A percentile compares a stretch with the other conserved stretches of the same genome.
Conservation (phyloP, 768 basidiomycete genomes). For the Trametes gibbosa region DNA sequence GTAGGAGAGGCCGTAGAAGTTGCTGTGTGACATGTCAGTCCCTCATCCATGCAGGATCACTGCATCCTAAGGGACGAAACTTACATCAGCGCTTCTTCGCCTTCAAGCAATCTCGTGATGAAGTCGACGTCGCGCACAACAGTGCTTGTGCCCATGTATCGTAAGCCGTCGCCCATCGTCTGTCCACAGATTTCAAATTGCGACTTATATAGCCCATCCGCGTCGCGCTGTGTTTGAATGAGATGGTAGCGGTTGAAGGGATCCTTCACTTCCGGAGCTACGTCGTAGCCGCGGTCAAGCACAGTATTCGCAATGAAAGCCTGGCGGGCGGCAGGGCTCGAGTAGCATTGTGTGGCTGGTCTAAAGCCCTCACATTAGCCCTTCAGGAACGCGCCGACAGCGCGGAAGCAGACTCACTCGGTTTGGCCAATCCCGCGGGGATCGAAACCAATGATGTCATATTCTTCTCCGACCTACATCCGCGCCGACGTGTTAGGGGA, state of each 20-base stretch:
- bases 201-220: slow-evolving; percentile 24
- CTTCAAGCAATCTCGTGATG: slow-evolving; percentile 26
- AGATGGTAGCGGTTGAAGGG: slow-evolving; percentile 22
- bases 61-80: slow-evolving; percentile 9
- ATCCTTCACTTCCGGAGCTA: slow-evolving; percentile 24
- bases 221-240: slow-evolving; percentile 22
- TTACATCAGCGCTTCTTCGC: slow-evolving; percentile 19
- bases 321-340: slow-evolving; percentile 21
- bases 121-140: slow-evolving; percentile 33
- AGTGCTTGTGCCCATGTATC: slow-evolving; percentile 30
- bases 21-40: slow-evolving; percentile 12
- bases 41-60: not conserved
- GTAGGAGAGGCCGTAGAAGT: slow-evolving; percentile 34
- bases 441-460: slow-evolving; percentile 31
- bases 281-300: slow-evolving; percentile 26
- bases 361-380: slow-evolving; percentile 2
- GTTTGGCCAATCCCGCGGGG: slow-evolving; percentile 33
- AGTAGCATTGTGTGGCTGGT: slow-evolving; percentile 29
- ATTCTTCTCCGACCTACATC: slow-evolving; percentile 26
- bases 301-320: slow-evolving; percentile 28
- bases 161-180: slow-evolving; percentile 25
- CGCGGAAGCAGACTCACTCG: slow-evolving; percentile 17
- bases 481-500: not conserved
- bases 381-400: too few relatives aligned
- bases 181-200: slow-evolving; percentile 13